Evolutionary conservation across 139 green algal species (phyloP).

Genomic region (Ettlia oleoabundans): DNA sequence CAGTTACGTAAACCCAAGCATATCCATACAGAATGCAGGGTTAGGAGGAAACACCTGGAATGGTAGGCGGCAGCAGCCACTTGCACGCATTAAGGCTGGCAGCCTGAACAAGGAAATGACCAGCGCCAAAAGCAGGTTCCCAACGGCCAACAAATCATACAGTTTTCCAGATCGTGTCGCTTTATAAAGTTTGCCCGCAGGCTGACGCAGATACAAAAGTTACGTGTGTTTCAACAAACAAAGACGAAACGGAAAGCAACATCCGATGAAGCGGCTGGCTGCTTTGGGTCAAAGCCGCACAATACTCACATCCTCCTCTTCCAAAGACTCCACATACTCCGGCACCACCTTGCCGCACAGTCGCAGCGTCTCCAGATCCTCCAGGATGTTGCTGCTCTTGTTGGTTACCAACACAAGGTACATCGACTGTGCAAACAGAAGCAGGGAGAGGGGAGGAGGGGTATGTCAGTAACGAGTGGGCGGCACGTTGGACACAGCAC

Average conservation of each 20-base stretch:
- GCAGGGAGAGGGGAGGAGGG: too few species aligned
- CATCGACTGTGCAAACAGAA: conserved; percentile 88
- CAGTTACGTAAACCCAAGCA: conserved; percentile 3
- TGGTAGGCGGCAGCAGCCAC: background rate
- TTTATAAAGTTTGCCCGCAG: too few species aligned
- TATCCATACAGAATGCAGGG: background rate
- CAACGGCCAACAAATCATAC: too few species aligned
- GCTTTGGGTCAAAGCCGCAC: background rate
- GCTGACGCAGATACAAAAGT: too few species aligned
- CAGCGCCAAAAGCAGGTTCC: too few species aligned
- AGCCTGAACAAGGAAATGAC: background rate
- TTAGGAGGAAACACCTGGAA: background rate
- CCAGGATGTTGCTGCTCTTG: conserved; percentile 98
- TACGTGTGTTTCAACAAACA: too few species aligned
- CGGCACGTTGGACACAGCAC: too few species aligned
- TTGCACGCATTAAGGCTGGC: background rate
- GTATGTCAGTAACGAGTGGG: too few species aligned
- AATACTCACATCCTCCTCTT: conserved; percentile 85
- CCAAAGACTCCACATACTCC: conserved; percentile 75
- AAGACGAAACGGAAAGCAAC: too few species aligned
- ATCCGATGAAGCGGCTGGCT: too few species aligned
- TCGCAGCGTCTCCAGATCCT: conserved; percentile 98
- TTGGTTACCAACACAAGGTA: conserved; percentile 99
- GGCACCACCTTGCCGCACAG: conserved; percentile 96
- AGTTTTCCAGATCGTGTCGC: too few species aligned